Conservation (phyloP, 2,329 filamentous ascomycete genomes). For the Penicillium sp. region DNA sequence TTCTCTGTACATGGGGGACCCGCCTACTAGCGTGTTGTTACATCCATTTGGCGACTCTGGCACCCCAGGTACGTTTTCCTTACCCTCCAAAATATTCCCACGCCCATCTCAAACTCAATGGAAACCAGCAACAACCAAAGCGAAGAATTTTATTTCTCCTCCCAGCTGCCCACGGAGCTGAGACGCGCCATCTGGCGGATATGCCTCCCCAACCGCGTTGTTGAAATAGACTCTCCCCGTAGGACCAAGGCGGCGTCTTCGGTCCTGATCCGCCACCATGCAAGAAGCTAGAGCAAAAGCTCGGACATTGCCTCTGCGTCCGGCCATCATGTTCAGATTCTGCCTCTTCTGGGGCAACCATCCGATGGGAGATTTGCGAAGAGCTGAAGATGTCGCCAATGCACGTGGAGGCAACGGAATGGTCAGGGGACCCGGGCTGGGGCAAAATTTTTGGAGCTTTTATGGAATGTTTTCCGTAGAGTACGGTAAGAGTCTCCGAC, state of each 20-base stretch:
- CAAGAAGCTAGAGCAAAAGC: background rate
- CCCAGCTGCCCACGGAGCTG: background rate
- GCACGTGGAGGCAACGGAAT: no score
- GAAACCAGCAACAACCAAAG: no score
- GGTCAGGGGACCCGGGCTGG: no score
- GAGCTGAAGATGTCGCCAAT: background rate
- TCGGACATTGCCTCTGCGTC: background rate
- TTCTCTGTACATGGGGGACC: no score
- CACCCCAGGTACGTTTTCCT: no score
- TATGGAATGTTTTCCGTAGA: no score
- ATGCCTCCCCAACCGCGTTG: background rate
- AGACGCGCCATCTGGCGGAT: slow-evolving; percentile 1
- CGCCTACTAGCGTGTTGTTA: no score
- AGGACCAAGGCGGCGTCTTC: background rate
- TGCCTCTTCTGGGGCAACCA: slow-evolving; percentile 1
- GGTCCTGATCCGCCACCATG: background rate
- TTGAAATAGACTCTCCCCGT: slow-evolving; percentile 5
- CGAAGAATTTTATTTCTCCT: background rate
- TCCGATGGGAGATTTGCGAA: background rate
- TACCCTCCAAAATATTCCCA: no score
- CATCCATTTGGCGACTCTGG: no score
- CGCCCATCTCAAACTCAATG: no score
- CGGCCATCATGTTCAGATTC: background rate
- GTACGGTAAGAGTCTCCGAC: no score
- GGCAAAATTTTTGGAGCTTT: no score